phyloP scores from a whole-genome alignment of 768 basidiomycete species.

The Calocybe gangraenosa region DNA sequence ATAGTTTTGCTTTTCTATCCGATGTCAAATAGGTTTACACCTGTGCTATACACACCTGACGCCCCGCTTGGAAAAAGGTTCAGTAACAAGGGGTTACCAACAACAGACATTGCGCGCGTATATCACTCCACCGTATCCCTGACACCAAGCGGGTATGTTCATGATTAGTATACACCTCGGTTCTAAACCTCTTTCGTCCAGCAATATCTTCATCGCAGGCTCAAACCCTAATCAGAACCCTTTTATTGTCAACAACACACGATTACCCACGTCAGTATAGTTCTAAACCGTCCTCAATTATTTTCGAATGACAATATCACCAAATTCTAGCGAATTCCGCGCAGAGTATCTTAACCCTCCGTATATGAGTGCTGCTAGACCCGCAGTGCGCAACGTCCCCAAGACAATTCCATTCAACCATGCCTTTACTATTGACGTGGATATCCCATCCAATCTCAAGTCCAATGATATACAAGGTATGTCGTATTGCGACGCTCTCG shows the following conservation, averaged over 20 bases:
- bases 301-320: too few relatives aligned
- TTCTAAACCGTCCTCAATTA: conserved; percentile 16
- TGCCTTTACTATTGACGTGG: conserved; percentile 28
- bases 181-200: neutral
- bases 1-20: too few relatives aligned
- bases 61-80: conserved; percentile 37
- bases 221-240: conserved; percentile 36
- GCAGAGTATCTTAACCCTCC: conserved; percentile 40
- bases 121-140: conserved; percentile 60
- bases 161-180: conserved; percentile 15
- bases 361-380: conserved; percentile 34
- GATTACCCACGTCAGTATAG: conserved; percentile 6
- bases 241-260: conserved; percentile 7
- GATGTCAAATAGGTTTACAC: conserved; percentile 29
- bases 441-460: conserved; percentile 26
- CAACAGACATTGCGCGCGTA: conserved; percentile 42
- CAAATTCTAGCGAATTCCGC: conserved; percentile 29
- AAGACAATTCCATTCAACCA: conserved; percentile 33
- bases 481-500: neutral
- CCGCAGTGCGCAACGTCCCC: conserved; percentile 30
- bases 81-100: conserved; percentile 41
- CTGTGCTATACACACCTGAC: conserved; percentile 44
- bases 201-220: conserved; percentile 29
- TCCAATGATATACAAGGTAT: conserved; percentile 24
- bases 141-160: conserved; percentile 46